Evolutionary conservation across 73 alveolate genomes (phyloP), one percentile per base, ranked within the genome.

Genomic region (Paramecium caudatum): DNA sequence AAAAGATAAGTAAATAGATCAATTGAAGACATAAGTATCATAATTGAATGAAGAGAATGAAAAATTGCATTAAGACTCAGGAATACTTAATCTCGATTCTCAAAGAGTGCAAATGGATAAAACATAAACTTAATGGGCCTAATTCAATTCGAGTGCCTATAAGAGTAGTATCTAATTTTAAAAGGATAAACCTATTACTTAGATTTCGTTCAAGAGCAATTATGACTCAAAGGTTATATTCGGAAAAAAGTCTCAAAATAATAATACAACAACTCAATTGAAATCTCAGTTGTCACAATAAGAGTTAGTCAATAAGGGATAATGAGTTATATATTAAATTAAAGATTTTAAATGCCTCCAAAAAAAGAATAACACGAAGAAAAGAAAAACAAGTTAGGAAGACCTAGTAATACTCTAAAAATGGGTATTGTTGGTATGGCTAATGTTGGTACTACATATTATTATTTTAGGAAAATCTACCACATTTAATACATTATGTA

Each of bases 351-450:
- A 55, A 96, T 96, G 99, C 97, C 99, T 41, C 96, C 96, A 30
- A 97, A 96, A 96, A 95, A 95, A 90, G 97, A 95, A 94, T 95
- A 80, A 36, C 95, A 91, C 86, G 99, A 90, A 83, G 98, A 81
- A n/a, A 94, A 95, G 93, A 95, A 95, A 91, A 95, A 92, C 48
- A 85, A 97, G 27, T 92, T 96, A 23, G 99, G 99, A 49, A 95
- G 99, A 46, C 98, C 99, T 37, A 94, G 98, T 45, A 96, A 95
- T 94, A 95, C 99, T 47, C 93, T 98, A 61, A 96, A 94, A 70
- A 98, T 98, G 98, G 99, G 99, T 45, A 93, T 98, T 19, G 99
- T 98, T 25, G 99, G 99, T 45, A 95, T 97, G 45, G 99, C 99
- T 32, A 98, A 98, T 90, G 99, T 98, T 13, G 99, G 99, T 61